Conservation (phyloP, 164 flowering plant genomes). For the Stephania yunnanensis region DNA sequence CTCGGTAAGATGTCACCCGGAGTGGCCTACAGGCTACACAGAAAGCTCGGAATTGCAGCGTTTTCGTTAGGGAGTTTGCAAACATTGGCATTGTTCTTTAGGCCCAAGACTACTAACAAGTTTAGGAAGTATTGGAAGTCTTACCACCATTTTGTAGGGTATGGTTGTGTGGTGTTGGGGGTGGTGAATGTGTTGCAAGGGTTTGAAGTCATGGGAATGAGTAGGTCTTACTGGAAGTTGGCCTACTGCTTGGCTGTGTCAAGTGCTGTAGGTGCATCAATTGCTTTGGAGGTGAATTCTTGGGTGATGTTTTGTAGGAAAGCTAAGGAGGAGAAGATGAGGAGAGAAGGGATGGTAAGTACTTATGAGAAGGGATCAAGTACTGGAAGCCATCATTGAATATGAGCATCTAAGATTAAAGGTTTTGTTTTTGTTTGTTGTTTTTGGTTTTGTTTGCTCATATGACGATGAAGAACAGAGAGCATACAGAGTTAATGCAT, state of each 20-base stretch:
- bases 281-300: constrained; percentile 79
- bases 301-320: constrained; percentile 93
- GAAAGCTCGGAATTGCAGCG: constrained; percentile 71
- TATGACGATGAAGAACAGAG: too few relatives aligned
- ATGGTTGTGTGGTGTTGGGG: constrained; percentile 79
- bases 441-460: neutral
- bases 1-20: constrained; percentile 71
- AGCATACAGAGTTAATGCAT: too few relatives aligned
- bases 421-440: neutral
- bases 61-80: constrained; percentile 67
- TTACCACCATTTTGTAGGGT: constrained; percentile 97
- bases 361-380: constrained; percentile 32
- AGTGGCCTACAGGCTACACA: constrained; percentile 56
- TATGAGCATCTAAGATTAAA: neutral
- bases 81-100: constrained; percentile 70
- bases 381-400: constrained; percentile 7
- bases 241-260: constrained; percentile 64
- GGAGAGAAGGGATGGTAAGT: constrained; percentile 58
- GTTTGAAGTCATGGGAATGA: constrained; percentile 67
- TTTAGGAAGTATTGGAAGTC: constrained; percentile 94
- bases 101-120: constrained; percentile 79
- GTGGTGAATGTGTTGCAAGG: constrained; percentile 90
- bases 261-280: constrained; percentile 56
- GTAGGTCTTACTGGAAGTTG: constrained; percentile 55
- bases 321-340: constrained; percentile 80